Base-by-base conservation (phyloP, 2,329 filamentous ascomycete genomes). In the Didymella glomerata region DNA sequence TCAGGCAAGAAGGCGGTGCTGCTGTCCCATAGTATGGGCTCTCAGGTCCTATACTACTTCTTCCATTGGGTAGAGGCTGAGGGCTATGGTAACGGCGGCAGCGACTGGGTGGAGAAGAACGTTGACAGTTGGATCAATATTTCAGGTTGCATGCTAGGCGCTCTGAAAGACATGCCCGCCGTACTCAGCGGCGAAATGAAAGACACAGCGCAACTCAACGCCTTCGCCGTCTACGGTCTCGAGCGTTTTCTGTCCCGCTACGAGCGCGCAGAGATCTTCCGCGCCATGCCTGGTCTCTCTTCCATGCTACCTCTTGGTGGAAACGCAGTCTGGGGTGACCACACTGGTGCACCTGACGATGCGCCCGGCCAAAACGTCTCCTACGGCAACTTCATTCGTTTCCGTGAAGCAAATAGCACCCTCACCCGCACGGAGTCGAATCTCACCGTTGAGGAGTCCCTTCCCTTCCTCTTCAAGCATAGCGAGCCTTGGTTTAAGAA, bases 81-180 rank as follows among this genome's bases (percentile, higher is more conserved):
- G 52, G 91, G 91, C 5, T 81, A 88, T 63, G 95, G 95, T 4
- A 87, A 87, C 20, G 94, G 93, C 1, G 94, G 95, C 1, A 84
- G 89, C 36, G 85, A 87, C 52, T 99, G 95, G 95, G 94, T 99
- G 0, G 93, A 99, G 59, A 85, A 85, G 18, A 86, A 97, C 72
- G 83, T 99, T 50, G 95, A 96, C 66, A 90, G 92, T 2, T 99
- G 96, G 93, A 96, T 99, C 81, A 99, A 99, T 76, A 93, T 99
- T 70, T 95, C 91, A 66, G 95, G 95, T 6, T 99, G 94, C 78
- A 97, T 99, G 94, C 88, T 99, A 6, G 95, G 95, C 14, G 93
- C 95, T 2, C 83, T 93, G 57, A 99, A 99, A 79, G 94, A 91
- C 58, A 80, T 98, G 34, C 91, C 95, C 0, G 94, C 95, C 0